Evolutionary conservation across 768 basidiomycete genomes (phyloP).

Genomic region (Phanerochaete sordida): DNA sequence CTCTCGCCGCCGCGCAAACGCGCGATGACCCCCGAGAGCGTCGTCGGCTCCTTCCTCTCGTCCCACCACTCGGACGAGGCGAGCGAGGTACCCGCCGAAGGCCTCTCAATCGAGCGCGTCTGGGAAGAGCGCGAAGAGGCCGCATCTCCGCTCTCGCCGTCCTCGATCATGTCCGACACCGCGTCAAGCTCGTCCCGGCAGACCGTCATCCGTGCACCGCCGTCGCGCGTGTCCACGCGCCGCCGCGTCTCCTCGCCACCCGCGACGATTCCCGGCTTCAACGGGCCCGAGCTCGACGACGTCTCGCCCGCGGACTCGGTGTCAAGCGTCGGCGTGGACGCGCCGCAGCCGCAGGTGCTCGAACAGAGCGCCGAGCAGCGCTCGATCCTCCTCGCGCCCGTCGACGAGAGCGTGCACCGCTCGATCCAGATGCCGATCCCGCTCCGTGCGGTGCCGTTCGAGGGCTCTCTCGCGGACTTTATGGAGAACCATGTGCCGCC

Average conservation of each 20-base stretch:
- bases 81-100: neutral
- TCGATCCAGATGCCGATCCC: slow-evolving; percentile 8
- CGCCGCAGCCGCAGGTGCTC: neutral
- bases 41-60: slow-evolving; percentile 4
- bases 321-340: neutral
- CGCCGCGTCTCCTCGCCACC: neutral
- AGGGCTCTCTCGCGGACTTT: slow-evolving; percentile 2
- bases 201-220: neutral
- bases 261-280: slow-evolving; percentile 2
- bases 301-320: slow-evolving; percentile 1
- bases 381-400: neutral
- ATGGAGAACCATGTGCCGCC: neutral
- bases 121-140: neutral
- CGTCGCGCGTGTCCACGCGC: neutral
- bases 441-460: slow-evolving; percentile 1
- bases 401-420: neutral
- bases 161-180: neutral
- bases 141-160: neutral
- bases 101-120: neutral
- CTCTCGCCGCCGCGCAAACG: slow-evolving; percentile 5
- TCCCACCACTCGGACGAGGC: slow-evolving; percentile 11
- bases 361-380: neutral
- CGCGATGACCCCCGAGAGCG: neutral
- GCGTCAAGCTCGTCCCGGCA: neutral
- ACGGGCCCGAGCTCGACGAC: neutral